These are phyloP conservation scores for Sonneratia alba DNA, from an alignment of 345 rosid species.

Conservation along the genomic window DNA sequence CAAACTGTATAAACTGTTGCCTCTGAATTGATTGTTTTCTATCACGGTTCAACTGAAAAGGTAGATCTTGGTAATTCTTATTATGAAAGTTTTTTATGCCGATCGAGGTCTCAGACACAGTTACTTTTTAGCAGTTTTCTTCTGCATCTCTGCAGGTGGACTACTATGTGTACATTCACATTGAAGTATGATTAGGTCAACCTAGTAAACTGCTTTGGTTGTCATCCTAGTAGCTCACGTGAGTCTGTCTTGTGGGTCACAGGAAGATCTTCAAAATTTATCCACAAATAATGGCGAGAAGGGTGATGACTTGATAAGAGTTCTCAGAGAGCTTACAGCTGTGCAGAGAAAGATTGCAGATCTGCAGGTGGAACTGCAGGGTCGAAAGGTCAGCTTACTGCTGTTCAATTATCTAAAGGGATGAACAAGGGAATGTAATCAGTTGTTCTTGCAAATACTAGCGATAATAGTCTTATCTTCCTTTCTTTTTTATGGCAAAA, in stretches of 20 bases:
- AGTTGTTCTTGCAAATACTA: not conserved
- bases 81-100: not conserved
- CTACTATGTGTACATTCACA: not conserved
- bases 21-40: not conserved
- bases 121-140: not conserved
- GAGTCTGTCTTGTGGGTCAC: not conserved
- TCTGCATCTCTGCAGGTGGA: not conserved
- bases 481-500: not conserved
- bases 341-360: slow-evolving; percentile 93
- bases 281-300: slow-evolving; percentile 47
- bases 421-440: not conserved
- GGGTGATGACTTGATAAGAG: slow-evolving; percentile 75
- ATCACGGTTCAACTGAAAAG: not conserved
- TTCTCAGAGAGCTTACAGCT: slow-evolving; percentile 68
- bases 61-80: not conserved
- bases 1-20: not conserved
- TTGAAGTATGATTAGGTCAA: not conserved
- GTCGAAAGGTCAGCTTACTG: slow-evolving; percentile 62
- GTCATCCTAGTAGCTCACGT: not conserved
- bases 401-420: not conserved
- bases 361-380: slow-evolving; percentile 95
- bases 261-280: slow-evolving; percentile 69
- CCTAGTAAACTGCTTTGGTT: not conserved
- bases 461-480: not conserved
- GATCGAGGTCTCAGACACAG: not conserved